phyloP scores from a whole-genome alignment of 2,329 filamentous ascomycete genomes.

The Colletotrichum sp. region DNA sequence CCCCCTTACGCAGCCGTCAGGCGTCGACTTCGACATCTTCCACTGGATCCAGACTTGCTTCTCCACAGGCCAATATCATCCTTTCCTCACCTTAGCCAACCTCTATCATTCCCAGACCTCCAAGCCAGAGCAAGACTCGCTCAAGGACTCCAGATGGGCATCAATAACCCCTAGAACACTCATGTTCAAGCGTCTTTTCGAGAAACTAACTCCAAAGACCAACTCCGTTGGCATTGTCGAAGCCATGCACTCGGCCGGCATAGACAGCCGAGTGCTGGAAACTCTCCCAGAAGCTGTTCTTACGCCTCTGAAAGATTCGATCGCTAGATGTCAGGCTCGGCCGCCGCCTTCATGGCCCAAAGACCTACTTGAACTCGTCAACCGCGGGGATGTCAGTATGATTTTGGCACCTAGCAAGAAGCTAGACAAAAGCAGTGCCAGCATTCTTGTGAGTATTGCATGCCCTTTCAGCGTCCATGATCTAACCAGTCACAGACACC shows the following conservation, averaged over 20 bases:
- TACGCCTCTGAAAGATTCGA: conserved; percentile 80
- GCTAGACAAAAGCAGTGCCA: conserved; percentile 36
- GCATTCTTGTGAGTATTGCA: conserved; percentile 45
- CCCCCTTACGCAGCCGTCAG: conserved; percentile 32
- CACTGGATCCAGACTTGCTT: conserved; percentile 59
- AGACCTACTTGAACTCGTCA: conserved; percentile 75
- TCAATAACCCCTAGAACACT: conserved; percentile 68
- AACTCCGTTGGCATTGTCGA: conserved; percentile 71
- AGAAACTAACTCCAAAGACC: conserved; percentile 54
- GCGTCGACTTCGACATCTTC: conserved; percentile 41
- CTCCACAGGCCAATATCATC: conserved; percentile 36
- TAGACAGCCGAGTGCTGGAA: conserved; percentile 73
- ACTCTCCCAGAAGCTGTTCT: conserved; percentile 86
- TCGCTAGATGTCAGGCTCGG: conserved; percentile 81
- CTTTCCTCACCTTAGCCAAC: conserved; percentile 49
- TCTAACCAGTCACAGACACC: conserved; percentile 49
- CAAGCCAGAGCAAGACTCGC: conserved; percentile 37
- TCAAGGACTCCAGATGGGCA: conserved; percentile 46
- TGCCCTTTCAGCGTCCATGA: not conserved
- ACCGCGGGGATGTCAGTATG: conserved; percentile 79
- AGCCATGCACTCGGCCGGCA: conserved; percentile 72
- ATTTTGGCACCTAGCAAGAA: conserved; percentile 58
- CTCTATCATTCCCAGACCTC: conserved; percentile 46
- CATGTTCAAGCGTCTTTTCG: conserved; percentile 73
- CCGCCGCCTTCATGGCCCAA: conserved; percentile 80